phyloP scores from a whole-genome alignment of 2,329 filamentous ascomycete genomes.

The Diaporthe eres region DNA sequence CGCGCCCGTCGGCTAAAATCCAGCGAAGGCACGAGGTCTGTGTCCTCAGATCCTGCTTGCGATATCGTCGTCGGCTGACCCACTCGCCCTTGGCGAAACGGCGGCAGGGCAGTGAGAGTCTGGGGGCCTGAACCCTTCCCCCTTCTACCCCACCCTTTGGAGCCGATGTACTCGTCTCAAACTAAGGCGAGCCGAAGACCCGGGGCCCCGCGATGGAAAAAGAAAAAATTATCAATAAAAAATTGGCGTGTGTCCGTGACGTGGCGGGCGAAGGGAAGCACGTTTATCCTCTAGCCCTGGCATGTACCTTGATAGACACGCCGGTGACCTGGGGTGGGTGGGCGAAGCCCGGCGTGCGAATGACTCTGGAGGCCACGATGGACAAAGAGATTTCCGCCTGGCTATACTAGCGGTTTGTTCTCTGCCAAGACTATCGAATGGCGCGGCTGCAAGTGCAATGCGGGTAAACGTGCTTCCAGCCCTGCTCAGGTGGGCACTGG shows the following conservation, averaged over 20 bases:
- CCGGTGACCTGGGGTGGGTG: not conserved
- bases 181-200: constrained; percentile 4
- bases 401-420: not conserved
- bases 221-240: not conserved
- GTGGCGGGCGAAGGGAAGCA: not conserved
- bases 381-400: not conserved
- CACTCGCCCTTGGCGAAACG: constrained; percentile 10
- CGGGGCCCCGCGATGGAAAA: not conserved
- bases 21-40: constrained; percentile 17
- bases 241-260: constrained; percentile 9
- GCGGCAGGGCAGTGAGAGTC: not conserved
- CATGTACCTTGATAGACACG: not conserved
- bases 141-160: not conserved
- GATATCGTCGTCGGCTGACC: constrained; percentile 22
- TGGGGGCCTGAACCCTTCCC: not conserved
- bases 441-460: not conserved
- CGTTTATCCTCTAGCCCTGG: constrained; percentile 1
- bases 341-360: not conserved
- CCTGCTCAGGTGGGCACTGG: not conserved
- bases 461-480: constrained; percentile 6
- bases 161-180: not conserved
- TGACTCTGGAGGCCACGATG: not conserved
- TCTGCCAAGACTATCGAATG: not conserved
- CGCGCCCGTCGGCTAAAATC: constrained; percentile 20
- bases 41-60: not conserved